Evolutionary conservation across 2,329 filamentous ascomycete genomes (phyloP), one percentile per base, ranked within the genome.

Genomic region (Paraphaeosphaeria minitans): DNA sequence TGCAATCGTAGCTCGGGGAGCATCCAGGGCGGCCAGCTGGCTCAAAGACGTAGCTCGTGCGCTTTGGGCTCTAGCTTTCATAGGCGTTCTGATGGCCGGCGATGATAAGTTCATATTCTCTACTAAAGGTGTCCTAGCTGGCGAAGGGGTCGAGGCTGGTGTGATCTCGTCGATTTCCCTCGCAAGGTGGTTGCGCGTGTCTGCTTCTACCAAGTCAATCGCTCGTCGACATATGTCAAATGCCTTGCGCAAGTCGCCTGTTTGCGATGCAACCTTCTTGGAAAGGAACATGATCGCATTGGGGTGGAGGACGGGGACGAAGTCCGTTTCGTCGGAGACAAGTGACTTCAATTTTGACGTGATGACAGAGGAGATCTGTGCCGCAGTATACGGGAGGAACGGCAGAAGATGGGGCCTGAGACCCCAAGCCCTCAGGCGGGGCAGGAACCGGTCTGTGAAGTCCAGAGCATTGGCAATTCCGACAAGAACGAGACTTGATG

Each of bases 401-500:
- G 94, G 91, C 1, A 99, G 85, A 2, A 98, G 84, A 49, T 91
- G 87, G 2, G 95, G 95, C 79, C 93, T 96, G 63, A 99, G 82
- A 68, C 96, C 96, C 69, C 93, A 91, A 21, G 93, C 88, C 80
- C 98, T 98, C 62, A 99, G 85, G 53, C 94, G 90, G 51, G 95
- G 95, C 21, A 99, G 84, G 68, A 97, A 97, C 10, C 95, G 91
- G 74, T 98, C 95, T 0, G 95, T 99, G 57, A 99, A 82, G 74
- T 99, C 95, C 55, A 99, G 83, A 4, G 95, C 95, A 71, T 99
- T 99, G 67, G 95, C 95, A 71, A 99, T 97, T 49, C 95, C 95
- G 51, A 99, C 86, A 19, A 99, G 82, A 37, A 95, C 82, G 5
- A 99, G 87, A 21, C 86, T 87, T 0, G 95, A 97, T 1, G 86